Base-by-base conservation (phyloP, 2,329 filamentous ascomycete genomes). In the Aspergillus sp. region DNA sequence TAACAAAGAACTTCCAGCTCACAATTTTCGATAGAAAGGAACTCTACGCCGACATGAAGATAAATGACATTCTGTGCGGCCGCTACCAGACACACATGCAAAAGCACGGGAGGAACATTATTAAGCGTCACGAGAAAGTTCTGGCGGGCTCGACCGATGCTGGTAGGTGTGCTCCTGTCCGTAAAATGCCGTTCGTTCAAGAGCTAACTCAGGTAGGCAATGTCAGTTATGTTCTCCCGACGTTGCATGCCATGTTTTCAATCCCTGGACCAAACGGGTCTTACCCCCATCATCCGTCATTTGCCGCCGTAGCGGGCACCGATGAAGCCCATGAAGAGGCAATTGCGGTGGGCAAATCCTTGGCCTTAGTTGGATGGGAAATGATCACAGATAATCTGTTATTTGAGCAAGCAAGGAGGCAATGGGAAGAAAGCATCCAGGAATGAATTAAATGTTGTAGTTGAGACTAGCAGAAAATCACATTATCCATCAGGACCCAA, bases 181-280 rank as follows among this genome's bases (percentile, higher is more conserved):
- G 22, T 23, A 6, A 23, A 23, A 23, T 23, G 6, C 22, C 22
- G 6, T 23, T 3, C 3, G 3, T 3, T 23, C 22, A 23, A 3
- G 6, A 23, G 22, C 22, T 23, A 23, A 23, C 3, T 23, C 3
- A 23, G 22, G 5, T 39, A 74, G 75, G 75, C 20, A 78, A 79
- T 46, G 74, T 79, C 7, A 71, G 69, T 9, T 73, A 77, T 44
- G 51, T 67, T 1, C 61, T 73, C 2, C 76, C 76, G 1, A 69
- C 68, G 4, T 71, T 79, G 45, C 76, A 79, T 51, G 71, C 73
- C 3, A 72, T 68, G 27, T 78, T 79, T 48, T 64, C 60, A 1
- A 74, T 79, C 32, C 65, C 70, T 0, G 64, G 68, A 1, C 55
- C 63, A 0, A 63, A 68, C 9, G 68, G 60, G 3, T 53, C 56